Conservation (phyloP, 257 asterid genomes). For the Solanum neorickii region DNA sequence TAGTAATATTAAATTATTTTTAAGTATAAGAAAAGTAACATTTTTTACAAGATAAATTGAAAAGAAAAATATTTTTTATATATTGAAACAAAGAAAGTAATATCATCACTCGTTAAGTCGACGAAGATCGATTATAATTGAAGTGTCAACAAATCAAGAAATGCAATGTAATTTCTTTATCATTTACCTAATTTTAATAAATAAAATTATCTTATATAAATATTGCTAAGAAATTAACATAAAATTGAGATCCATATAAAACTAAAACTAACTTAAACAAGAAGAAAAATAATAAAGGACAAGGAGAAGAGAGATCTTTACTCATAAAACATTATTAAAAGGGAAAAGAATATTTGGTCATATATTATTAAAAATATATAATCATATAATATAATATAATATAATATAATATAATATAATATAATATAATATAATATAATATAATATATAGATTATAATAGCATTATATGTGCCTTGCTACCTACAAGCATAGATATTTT, state of each 20-base stretch:
- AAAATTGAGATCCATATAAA: neutral
- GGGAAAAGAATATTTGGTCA: neutral
- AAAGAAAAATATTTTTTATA: neutral
- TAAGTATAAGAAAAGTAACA: neutral
- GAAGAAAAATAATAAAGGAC: neutral
- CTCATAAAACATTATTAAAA: neutral
- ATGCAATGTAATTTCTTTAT: neutral
- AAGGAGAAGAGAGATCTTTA: neutral
- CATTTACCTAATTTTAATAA: neutral
- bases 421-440: neutral
- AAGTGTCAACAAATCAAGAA: neutral
- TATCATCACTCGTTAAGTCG: neutral
- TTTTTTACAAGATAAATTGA: neutral
- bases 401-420: too few species aligned
- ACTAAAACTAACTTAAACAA: neutral
- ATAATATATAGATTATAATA: neutral
- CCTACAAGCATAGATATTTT: constrained; percentile 12
- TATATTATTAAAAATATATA: neutral
- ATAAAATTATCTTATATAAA: neutral
- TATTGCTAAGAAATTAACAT: neutral
- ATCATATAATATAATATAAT: neutral
- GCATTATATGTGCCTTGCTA: neutral
- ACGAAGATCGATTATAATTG: neutral
- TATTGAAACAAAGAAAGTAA: neutral
- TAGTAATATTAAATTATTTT: neutral